Evolutionary conservation across 805 yeast genomes (phyloP), one percentile per base, ranked within the genome.

Genomic region (Lipomyces yamanashiensis): DNA sequence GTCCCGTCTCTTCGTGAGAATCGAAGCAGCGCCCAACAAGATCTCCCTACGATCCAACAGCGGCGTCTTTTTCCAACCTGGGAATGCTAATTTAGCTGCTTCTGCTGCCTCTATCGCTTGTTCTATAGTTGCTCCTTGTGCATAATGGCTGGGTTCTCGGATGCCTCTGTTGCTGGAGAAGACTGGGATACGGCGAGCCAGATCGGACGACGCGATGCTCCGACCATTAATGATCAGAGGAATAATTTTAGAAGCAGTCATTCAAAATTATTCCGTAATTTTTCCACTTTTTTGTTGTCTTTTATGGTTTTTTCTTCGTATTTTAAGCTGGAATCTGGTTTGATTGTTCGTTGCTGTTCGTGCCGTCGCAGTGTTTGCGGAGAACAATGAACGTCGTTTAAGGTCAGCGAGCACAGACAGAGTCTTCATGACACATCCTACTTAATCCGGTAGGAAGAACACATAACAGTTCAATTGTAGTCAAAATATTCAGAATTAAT

Each of bases 51-150:
- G 40, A 19, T 64, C 63, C 33, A 15, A 17, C 7, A 62, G 47
- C 1, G 55, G 9, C 13, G 57, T 52, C 13, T 62, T 50, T 17
- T 40, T 53, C 68, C 68, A 64, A 1, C 12, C 19, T 8, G 28
- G 21, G 40, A 64, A 64, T 13, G 63, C 68, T 2, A 1, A 43
- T n/a, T 13, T 17, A 28, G 68, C 61, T 12, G 59, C 50, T 34
- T 36, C 28, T 9, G 67, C 63, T 4, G 63, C 66, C 1, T 54
- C 55, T 9, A 50, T 7, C 2, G 50, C 63, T 17, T 64, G 55
- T 28, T 54, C 61, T 6, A 19, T 13, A n/a, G 63, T 53, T 19
- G 68, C 68, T 12, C 56, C 63, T 23, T 64, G 68, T 7, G 66
- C 67, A 37, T 54, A 54, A 37, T 64, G 66, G 4, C 53, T 40